Base-by-base conservation (phyloP, 495 filamentous ascomycete genomes). In the Friedmanniomyces simplex region DNA sequence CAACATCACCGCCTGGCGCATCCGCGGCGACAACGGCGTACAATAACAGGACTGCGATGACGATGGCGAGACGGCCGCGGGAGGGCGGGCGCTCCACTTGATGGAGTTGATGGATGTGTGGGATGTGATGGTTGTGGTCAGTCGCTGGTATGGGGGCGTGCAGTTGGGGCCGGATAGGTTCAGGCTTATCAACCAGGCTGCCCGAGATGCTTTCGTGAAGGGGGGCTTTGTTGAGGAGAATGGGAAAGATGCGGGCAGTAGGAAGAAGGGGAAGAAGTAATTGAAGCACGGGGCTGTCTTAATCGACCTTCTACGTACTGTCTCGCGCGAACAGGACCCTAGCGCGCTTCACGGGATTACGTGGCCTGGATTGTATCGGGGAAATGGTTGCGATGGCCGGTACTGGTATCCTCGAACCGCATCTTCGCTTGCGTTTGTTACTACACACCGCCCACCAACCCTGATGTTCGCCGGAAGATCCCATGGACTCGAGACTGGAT, bases 51-150 rank as follows among this genome's bases (percentile, higher is more conserved):
- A 98, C 71, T 95, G 85, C 66, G 85, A 98, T 63, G 93, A 97
- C 67, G 93, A 98, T 67, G 93, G 93, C 12, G 93, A 98, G 75
- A 87, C 85, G n/a, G 93, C 93, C 22, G 93, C 93, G 4, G 93
- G 93, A 0, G 82, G 85, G 0, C 79, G 93, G 25, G 65, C 97
- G 64, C 73, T 95, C 41, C 87, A 94, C 73, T 72, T 98, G 47
- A 83, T 98, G 83, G 88, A 95, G 75, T 67, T 91, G 63, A 97
- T 96, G 90, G 87, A 89, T 69, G 80, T 94, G 10, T 95, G 88
- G 88, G 81, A 93, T 69, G 81, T 85, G 8, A 82, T 96, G 68
- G 89, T 97, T 1, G 86, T 98, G n/a, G 93, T 98, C 18, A 89
- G 86, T 36, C 71, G 93, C 51, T 98, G 93, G 93, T 97, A 94